Evolutionary conservation across 75 land plant genomes (phyloP), one percentile per base, ranked within the genome.

Genomic region (Chamaecyparis obtusa): DNA sequence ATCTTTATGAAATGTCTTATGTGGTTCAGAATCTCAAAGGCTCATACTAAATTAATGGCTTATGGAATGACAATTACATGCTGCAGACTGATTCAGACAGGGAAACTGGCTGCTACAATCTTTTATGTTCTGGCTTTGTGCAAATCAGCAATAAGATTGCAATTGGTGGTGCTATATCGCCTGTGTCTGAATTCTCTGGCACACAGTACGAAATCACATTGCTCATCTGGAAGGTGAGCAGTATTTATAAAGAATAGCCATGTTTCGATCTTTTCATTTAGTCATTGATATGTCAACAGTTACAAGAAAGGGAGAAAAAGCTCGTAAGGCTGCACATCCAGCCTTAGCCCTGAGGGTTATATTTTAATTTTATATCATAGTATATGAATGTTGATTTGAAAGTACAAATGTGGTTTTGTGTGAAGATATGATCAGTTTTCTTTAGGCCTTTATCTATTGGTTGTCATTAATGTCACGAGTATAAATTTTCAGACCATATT

Each of bases 71-170:
- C 51, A 51, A 51, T 30, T 35, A 39, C 9, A 57, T 37, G 2
- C 24, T 87, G 88, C 84, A 96, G 96, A 93, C 88, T 60, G 95
- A 96, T 89, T 88, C 94, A 36, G 95, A 96, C 84, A 89, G 91
- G 86, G 91, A 93, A 56, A 95, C 96, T 3, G 96, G 96, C 49
- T 96, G 98, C 91, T 96, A 96, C 92, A 96, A 95, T 71, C 92
- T 96, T 72, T 77, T 92, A 5, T 96, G 98, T 84, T 84, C 96
- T 5, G 98, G 96, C 36, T 96, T 96, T 80, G 84, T 94, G 8
- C 98, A 96, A 85, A 92, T 92, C 9, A 93, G 91, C 81, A 92
- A 80, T 57, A 90, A 84, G 71, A 91, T 95, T 3, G 98, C 96
- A 39, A 93, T 95, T 4, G 98, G 98, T 85, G 96, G 94, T 21